phyloP scores from a whole-genome alignment of 75 land plant species.

The Isoetes taiwanensis region DNA sequence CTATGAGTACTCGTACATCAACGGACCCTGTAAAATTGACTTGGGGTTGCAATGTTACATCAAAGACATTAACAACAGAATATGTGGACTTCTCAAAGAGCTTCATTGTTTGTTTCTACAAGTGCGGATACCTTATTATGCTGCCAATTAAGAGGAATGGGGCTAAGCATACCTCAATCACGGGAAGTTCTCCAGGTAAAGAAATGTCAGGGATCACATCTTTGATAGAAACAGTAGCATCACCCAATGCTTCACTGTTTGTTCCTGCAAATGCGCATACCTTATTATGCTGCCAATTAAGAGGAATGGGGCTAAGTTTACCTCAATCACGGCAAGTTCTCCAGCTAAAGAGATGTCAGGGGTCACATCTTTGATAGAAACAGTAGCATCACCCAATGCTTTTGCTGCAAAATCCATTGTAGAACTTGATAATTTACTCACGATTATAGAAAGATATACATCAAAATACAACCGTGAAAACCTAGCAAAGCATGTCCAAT shows the following conservation, averaged over 20 bases:
- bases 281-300: no score
- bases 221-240: conserved; percentile 57
- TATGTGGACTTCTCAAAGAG: conserved; percentile 79
- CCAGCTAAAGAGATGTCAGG: conserved; percentile 52
- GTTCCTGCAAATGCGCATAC: no score
- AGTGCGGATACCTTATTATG: no score
- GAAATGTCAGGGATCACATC: conserved; percentile 63
- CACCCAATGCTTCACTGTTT: conserved; percentile 86
- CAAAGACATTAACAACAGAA: conserved; percentile 87
- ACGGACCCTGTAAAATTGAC: conserved; percentile 74
- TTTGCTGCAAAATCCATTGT: conserved; percentile 33
- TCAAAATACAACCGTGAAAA: no score
- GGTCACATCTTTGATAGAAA: conserved; percentile 67
- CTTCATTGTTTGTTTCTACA: conserved; percentile 59
- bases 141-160: no score
- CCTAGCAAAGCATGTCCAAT: no score
- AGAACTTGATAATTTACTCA: no score
- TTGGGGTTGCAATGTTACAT: conserved; percentile 68
- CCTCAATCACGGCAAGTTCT: conserved; percentile 59
- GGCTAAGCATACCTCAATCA: conserved; percentile 42
- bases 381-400: conserved; percentile 74
- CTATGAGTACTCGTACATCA: conserved; percentile 50
- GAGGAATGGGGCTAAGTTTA: conserved; percentile 10
- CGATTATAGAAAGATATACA: no score
- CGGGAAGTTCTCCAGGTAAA: conserved; percentile 46